Conservation (phyloP, 2,329 filamentous ascomycete genomes). For the Dryadomyces sulphureus region DNA sequence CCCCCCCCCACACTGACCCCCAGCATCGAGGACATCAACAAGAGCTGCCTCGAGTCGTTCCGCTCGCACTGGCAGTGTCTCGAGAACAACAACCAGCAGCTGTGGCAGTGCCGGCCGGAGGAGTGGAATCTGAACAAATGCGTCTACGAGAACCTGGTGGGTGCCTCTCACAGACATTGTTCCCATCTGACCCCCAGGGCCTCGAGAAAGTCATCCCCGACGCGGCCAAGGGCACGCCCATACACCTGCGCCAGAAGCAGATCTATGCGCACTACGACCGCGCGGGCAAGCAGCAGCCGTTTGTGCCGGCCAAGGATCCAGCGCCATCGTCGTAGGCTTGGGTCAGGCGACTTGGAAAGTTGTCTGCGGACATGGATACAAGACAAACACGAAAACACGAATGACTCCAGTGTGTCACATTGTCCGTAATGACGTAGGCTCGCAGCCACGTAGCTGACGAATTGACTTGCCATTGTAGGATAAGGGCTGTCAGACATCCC, state of each 20-base stretch:
- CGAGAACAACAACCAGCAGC: slow-evolving; percentile 93
- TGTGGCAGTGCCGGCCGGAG: slow-evolving; percentile 82
- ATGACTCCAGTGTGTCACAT: too few species aligned
- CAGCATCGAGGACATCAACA: slow-evolving; percentile 91
- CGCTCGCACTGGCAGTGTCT: slow-evolving; percentile 88
- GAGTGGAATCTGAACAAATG: slow-evolving; percentile 92
- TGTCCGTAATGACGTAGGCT: too few species aligned
- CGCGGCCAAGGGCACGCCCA: slow-evolving; percentile 53
- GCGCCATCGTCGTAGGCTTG: slow-evolving; percentile 2
- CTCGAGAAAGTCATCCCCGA: slow-evolving; percentile 71
- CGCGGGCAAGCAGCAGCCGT: slow-evolving; percentile 13
- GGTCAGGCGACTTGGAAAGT: slow-evolving; percentile 10
- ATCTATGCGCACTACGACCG: slow-evolving; percentile 37
- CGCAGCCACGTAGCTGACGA: too few species aligned
- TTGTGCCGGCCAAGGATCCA: slow-evolving; percentile 14
- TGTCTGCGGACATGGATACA: too few species aligned
- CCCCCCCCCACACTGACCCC: neutral
- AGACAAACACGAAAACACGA: too few species aligned
- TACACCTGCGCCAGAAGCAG: slow-evolving; percentile 55
- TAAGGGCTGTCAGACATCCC: too few species aligned
- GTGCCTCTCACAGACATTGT: neutral
- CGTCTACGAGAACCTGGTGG: slow-evolving; percentile 85
- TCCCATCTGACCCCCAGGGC: slow-evolving; percentile 36
- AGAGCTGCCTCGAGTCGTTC: slow-evolving; percentile 83
- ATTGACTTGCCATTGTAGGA: too few species aligned